Base-by-base conservation (phyloP, 495 filamentous ascomycete genomes). In the Cercophora sp. region DNA sequence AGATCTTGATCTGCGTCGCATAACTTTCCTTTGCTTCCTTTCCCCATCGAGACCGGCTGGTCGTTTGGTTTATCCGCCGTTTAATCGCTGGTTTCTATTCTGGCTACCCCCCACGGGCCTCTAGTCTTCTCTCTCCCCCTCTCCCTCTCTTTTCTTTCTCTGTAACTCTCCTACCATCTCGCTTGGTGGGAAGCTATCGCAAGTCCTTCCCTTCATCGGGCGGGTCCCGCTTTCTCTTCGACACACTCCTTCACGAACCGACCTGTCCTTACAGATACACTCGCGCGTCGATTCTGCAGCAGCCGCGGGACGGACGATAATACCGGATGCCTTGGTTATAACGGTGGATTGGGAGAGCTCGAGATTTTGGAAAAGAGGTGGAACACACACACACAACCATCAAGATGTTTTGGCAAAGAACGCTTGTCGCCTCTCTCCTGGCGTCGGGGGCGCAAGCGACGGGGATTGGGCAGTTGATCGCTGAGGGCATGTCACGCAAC, bases 381-480 rank as follows among this genome's bases (percentile, higher is more conserved):
- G 54, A 58, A 48, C 6, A 35, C 20, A 37, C 23, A 44, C 24
- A 55, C 56, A 52, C 19, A 55, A 34, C 29, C 35, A 37, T 42
- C 41, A 62, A 26, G 5, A 66, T 68, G 63, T 39, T 59, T 42
- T 68, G 65, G 63, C 61, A 64, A 49, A 57, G 39, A 25, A 55
- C 53, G 15, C 44, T 66, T 24, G 52, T 54, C 32, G 54, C 60
- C 55, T 48, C 64, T 18, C 55, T 68, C 47, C 59, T 66, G 31
- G 63, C 61, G 43, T 46, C 54, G 15, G 61, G 57, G 36, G 63
- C 54, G 5, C 61, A 64, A 25, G 65, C 63, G 15, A 16, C 24
- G 4, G 59, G 63, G 1, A 57, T 68, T 16, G 55, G 48, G 20
- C 16, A 23, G 13, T 44, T 68, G n/a, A 36, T 66, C 9, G 44